Base-by-base conservation (phyloP, 805 yeast species). In the Candida saitoana region DNA sequence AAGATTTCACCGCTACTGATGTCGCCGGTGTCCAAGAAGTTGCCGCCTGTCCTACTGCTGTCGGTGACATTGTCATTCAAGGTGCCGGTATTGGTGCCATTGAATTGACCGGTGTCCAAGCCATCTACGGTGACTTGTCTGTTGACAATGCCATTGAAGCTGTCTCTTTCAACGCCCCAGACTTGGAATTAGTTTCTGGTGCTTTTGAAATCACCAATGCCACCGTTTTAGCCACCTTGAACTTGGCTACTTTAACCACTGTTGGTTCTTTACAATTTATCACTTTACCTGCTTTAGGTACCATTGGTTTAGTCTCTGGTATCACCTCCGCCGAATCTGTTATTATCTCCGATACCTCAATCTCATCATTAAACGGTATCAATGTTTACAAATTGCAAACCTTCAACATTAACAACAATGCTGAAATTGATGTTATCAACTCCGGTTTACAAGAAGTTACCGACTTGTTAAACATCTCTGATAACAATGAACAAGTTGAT, bases 331-430 rank as follows among this genome's bases (percentile, higher is more conserved):
- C 95, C 60, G 77, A 79, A 60, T 67, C 77, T 44, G 75, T 91
- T 54, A 62, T 71, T 62, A 76, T 86, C 56, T 77, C 91, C 40
- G 90, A 86, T 70, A 85, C 93, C 50, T 73, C 80, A 53, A 74
- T 86, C 61, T 74, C 74, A 57, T 68, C 82, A 39, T 76, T 86
- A 58, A 77, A 75, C 43, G 93, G 93, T 66, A 73, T 84, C 58
- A 63, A 67, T 51, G 77, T 76, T 39, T 66, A 55, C 57, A 43
- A 65, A 60, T 60, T 72, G 61, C 57, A 67, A 60, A 62, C 60
- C 39, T 82, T 83, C 71, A 74, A 91, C 74, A 78, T 93, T 59
- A 90, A 89, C 89, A 93, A 93, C 84, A 93, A 93, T 81, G 71
- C 65, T 52, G 77, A 82, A 63, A 79, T 93, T 65, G 79, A 74